Conservation (phyloP, 345 rosid genomes). For the Euphorbia peplus region DNA sequence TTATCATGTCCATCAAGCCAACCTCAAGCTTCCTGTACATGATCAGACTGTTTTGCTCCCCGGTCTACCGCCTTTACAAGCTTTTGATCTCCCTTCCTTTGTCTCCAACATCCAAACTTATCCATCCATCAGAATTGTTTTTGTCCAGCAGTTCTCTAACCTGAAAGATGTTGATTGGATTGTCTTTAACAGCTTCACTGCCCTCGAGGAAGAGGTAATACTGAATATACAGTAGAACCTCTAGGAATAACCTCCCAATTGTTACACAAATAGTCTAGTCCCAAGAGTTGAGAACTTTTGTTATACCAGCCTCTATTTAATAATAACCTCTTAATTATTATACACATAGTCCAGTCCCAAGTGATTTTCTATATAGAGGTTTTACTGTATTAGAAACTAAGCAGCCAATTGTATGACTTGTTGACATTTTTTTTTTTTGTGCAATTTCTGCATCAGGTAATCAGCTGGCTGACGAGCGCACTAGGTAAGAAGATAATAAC, state of each 20-base stretch:
- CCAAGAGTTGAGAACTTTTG: too few relatives aligned
- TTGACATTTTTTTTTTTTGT: too few relatives aligned
- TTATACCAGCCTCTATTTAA: too few relatives aligned
- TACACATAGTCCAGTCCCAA: too few relatives aligned
- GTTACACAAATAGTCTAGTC: too few relatives aligned
- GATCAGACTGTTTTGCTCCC: not conserved
- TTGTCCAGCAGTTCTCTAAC: not conserved
- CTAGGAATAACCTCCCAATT: too few relatives aligned
- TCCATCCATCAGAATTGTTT: not conserved
- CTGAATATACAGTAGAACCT: too few relatives aligned
- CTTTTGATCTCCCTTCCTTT: not conserved
- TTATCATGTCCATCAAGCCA: constrained; percentile 19
- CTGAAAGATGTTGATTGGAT: constrained; percentile 3
- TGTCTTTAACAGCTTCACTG: constrained; percentile 16
- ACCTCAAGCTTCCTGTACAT: constrained; percentile 2
- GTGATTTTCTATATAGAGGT: too few relatives aligned
- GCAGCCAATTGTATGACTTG: too few relatives aligned
- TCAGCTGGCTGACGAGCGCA: constrained; percentile 9
- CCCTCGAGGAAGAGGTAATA: constrained; percentile 53
- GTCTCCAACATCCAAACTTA: not conserved
- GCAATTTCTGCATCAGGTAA: too few relatives aligned
- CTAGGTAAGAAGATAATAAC: constrained; percentile 6
- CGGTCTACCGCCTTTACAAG: not conserved
- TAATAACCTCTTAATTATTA: too few relatives aligned
- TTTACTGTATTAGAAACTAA: not conserved